Percentiles rank a stretch among this genome's conserved stretches.
Conservation (phyloP, 345 rosid genomes). For the Erysimum cheiranthoides region DNA sequence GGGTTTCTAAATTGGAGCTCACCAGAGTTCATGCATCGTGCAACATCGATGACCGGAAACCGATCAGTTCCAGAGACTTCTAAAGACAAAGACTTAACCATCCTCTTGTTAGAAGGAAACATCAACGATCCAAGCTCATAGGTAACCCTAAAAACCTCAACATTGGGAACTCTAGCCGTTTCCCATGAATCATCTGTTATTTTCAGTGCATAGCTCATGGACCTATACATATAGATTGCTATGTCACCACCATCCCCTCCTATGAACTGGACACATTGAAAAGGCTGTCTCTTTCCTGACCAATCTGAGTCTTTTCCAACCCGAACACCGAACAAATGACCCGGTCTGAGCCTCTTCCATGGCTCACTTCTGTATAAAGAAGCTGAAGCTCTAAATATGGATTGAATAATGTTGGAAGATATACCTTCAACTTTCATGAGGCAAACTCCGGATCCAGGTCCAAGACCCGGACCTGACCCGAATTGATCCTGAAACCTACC, state of each 20-base stretch:
- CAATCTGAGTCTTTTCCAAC: constrained; percentile 74
- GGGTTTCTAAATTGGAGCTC: constrained; percentile 66
- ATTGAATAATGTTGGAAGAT: constrained; percentile 56
- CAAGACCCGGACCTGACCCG: constrained; percentile 80
- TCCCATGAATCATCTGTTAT: constrained; percentile 62
- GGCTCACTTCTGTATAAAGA: constrained; percentile 73
- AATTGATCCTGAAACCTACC: constrained; percentile 72
- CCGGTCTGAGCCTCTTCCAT: constrained; percentile 69
- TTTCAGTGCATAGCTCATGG: constrained; percentile 57
- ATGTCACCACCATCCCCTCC: constrained; percentile 82
- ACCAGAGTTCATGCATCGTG: constrained; percentile 55
- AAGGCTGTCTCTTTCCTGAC: constrained; percentile 68
- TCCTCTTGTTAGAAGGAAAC: constrained; percentile 66
- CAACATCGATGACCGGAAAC: constrained; percentile 72
- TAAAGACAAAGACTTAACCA: constrained; percentile 63
- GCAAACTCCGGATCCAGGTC: constrained; percentile 72
- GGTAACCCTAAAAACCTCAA: constrained; percentile 67
- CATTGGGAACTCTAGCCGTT: constrained; percentile 58
- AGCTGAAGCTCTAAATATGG: constrained; percentile 64
- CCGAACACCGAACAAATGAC: constrained; percentile 64
- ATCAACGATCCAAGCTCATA: constrained; percentile 60
- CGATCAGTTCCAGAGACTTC: constrained; percentile 62
- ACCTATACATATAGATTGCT: constrained; percentile 60
- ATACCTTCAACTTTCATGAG: constrained; percentile 66
- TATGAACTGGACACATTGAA: constrained; percentile 66